These are phyloP conservation scores for Penicillium chermesinum DNA, from an alignment of 495 filamentous ascomycete species.

Conservation along the genomic window DNA sequence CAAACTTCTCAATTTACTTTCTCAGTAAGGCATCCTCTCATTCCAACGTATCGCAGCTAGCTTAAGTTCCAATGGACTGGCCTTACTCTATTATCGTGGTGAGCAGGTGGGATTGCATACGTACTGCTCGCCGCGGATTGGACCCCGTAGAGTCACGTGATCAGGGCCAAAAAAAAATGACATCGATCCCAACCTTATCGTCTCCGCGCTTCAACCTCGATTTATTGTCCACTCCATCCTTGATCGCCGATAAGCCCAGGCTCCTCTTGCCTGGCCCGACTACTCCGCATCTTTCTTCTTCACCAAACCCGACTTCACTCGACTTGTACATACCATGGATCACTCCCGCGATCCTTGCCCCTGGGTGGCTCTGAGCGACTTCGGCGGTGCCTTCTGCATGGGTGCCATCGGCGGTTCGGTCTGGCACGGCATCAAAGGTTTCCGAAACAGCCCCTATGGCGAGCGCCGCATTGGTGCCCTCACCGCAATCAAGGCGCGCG, in stretches of 20 bases:
- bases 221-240: not conserved
- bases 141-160: not conserved
- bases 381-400: slow-evolving; percentile 96
- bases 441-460: slow-evolving; percentile 82
- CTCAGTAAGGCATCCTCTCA: too few relatives aligned
- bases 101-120: too few relatives aligned
- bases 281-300: not conserved
- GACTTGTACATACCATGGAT: slow-evolving; percentile 59
- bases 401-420: slow-evolving; percentile 89
- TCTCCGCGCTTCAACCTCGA: not conserved
- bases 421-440: slow-evolving; percentile 98
- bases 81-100: too few relatives aligned
- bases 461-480: slow-evolving; percentile 93
- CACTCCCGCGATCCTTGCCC: slow-evolving; percentile 94
- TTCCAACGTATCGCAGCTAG: too few relatives aligned
- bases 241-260: not conserved
- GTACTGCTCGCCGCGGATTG: not conserved
- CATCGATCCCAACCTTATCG: not conserved
- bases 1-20: too few relatives aligned
- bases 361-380: slow-evolving; percentile 93
- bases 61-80: too few relatives aligned
- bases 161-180: not conserved
- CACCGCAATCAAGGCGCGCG: slow-evolving; percentile 95
- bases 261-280: not conserved
- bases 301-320: not conserved